phyloP scores from a whole-genome alignment of 768 basidiomycete species.

The Scleroderma citrinum region DNA sequence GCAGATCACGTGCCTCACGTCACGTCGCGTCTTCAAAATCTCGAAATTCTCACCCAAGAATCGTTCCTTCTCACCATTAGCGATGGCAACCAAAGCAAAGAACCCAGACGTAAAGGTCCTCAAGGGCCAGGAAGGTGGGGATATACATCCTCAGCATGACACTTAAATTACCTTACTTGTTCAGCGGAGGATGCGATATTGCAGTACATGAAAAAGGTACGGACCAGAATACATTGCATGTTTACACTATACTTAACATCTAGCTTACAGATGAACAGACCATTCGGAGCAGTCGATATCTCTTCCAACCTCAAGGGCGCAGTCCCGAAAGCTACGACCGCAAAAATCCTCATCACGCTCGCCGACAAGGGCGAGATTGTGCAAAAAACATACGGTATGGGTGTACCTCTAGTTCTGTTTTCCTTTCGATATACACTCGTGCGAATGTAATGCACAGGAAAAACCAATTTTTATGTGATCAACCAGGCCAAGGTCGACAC shows the following conservation, averaged over 20 bases:
- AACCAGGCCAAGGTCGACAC: slow-evolving; percentile 71
- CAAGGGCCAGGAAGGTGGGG: slow-evolving; percentile 68
- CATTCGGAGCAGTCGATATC: slow-evolving; percentile 88
- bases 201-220: slow-evolving; percentile 74
- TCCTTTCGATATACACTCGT: no score
- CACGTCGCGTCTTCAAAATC: no score
- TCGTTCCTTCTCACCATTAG: no score
- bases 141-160: neutral
- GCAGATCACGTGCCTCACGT: no score
- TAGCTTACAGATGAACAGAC: slow-evolving; percentile 74
- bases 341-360: slow-evolving; percentile 75
- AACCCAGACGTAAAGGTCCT: slow-evolving; percentile 48
- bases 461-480: slow-evolving; percentile 81
- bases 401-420: slow-evolving; percentile 1
- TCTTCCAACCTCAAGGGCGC: slow-evolving; percentile 87
- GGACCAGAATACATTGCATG: neutral
- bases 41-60: no score
- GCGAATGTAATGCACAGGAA: no score
- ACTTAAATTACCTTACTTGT: neutral
- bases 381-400: slow-evolving; percentile 76
- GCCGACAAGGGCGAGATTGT: slow-evolving; percentile 83
- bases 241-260: slow-evolving; percentile 1
- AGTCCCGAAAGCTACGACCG: slow-evolving; percentile 75
- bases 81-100: slow-evolving; percentile 50
- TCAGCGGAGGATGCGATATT: slow-evolving; percentile 71